Percentiles rank a stretch among this genome's conserved stretches.
Evolutionary conservation across 2,329 filamentous ascomycete genomes (phyloP).

Genomic region (Neurospora crassa): DNA sequence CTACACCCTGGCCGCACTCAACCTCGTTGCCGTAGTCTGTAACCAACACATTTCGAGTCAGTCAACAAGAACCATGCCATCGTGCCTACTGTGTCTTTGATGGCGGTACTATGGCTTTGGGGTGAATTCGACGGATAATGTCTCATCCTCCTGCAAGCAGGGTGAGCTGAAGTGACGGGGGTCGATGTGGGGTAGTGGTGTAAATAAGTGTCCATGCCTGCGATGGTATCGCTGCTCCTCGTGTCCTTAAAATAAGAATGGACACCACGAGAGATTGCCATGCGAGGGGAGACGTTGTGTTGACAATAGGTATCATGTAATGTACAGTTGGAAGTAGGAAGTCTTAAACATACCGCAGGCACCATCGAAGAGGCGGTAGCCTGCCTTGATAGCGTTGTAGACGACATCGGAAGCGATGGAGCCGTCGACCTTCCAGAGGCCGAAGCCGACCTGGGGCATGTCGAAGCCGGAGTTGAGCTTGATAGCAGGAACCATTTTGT

Average conservation of each 20-base stretch:
- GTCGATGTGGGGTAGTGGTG: background rate
- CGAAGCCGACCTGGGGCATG: conserved; percentile 70
- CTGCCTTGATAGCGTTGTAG: conserved; percentile 62
- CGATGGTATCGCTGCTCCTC: background rate
- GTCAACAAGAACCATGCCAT: background rate
- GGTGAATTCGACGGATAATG: background rate
- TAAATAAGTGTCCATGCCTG: background rate
- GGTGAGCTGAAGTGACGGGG: background rate
- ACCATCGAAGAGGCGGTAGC: conserved; percentile 52
- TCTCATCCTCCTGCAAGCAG: background rate
- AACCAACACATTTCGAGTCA: background rate
- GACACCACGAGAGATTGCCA: background rate
- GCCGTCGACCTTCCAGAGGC: conserved; percentile 77
- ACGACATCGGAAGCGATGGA: conserved; percentile 64
- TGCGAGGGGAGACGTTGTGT: background rate
- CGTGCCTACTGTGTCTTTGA: background rate
- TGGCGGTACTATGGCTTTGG: background rate
- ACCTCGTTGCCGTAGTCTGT: conserved; percentile 77
- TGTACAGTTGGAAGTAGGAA: background rate
- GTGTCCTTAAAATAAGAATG: background rate
- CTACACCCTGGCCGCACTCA: conserved; percentile 66
- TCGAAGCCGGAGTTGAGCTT: conserved; percentile 57
- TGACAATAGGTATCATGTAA: background rate
- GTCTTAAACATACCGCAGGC: conserved; percentile 43
- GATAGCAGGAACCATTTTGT: conserved; percentile 35